Base-by-base conservation (phyloP, 2,329 filamentous ascomycete genomes). In the Lasiodiplodia sp. region DNA sequence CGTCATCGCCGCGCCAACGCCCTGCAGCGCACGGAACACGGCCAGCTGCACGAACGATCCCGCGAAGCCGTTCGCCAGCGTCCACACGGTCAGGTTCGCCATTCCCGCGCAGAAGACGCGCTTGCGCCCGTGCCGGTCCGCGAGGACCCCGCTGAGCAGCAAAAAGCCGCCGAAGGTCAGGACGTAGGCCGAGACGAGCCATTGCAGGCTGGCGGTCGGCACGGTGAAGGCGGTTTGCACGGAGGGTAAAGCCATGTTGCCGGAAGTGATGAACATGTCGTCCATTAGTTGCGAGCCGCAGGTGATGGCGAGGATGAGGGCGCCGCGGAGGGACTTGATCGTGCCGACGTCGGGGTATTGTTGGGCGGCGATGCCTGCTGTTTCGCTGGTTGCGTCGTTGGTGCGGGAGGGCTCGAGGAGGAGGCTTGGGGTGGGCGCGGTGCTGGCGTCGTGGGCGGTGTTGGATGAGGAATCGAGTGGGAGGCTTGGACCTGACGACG, bases 1-100 rank as follows among this genome's bases (percentile, higher is more conserved):
- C 3, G 82, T 83, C 79, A 85, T 79, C 5, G 83, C 82, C 0
- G 83, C 76, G 0, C 82, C 82, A 8, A 84, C 76, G 1, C 83
- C 83, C 57, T 84, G 82, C 0, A 85, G 73, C 0, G 82, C 83
- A 18, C 83, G 80, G 64, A 82, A 82, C 5, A 78, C 75, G 2
- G 81, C 78, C 1, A 83, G 73, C 62, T 81, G 79, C 40, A 82
- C 79, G 31, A 84, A 84, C 0, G 80, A 82, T 8, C 77, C 75
- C 0, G 82, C 78, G 52, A 84, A 80, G 0, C 84, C 83, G 71
- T 82, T 83, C 2, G 79, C 80, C n/a, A 84, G 72, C 8, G 81
- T 83, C 66, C 83, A 83, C 12, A 77, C 40, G 14, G 51, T 65
- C 2, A 68, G 44, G 12, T n/a, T 68, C 10, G 74, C 70, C 64